phyloP scores from a whole-genome alignment of 305 asterid species.

The Rubia tinctorum region DNA sequence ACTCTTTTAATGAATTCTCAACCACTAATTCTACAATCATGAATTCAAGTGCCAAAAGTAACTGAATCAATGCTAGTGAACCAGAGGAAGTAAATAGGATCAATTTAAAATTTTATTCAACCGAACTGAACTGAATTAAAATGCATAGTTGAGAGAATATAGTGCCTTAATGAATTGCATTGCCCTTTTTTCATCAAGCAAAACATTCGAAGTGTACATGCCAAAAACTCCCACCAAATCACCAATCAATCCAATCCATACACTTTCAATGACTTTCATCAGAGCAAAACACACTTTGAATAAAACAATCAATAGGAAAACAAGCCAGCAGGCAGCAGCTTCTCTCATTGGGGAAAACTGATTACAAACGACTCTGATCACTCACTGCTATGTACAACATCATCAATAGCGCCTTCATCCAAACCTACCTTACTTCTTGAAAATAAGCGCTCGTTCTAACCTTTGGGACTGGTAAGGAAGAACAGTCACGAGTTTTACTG shows the following conservation, averaged over 20 bases:
- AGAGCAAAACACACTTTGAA: background rate
- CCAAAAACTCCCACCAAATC: background rate
- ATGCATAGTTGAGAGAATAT: no score
- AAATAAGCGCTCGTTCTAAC: slow-evolving; percentile 36
- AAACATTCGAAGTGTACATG: background rate
- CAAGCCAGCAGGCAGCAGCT: no score
- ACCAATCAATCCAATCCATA: background rate
- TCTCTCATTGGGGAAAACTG: background rate
- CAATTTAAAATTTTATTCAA: no score
- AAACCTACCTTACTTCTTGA: slow-evolving; percentile 31
- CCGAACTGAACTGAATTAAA: no score
- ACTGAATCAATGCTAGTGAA: no score
- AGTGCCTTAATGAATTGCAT: no score
- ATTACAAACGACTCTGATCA: background rate
- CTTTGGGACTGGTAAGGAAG: slow-evolving; percentile 41
- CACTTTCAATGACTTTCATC: background rate
- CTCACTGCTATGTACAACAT: background rate
- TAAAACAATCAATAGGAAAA: background rate
- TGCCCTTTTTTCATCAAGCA: background rate
- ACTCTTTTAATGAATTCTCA: no score
- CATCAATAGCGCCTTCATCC: background rate
- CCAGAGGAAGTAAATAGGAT: no score
- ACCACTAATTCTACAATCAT: no score
- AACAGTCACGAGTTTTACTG: slow-evolving; percentile 40
- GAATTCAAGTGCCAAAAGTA: no score